phyloP scores from a whole-genome alignment of 2,329 filamentous ascomycete genomes.

The Mariannaea sp. region DNA sequence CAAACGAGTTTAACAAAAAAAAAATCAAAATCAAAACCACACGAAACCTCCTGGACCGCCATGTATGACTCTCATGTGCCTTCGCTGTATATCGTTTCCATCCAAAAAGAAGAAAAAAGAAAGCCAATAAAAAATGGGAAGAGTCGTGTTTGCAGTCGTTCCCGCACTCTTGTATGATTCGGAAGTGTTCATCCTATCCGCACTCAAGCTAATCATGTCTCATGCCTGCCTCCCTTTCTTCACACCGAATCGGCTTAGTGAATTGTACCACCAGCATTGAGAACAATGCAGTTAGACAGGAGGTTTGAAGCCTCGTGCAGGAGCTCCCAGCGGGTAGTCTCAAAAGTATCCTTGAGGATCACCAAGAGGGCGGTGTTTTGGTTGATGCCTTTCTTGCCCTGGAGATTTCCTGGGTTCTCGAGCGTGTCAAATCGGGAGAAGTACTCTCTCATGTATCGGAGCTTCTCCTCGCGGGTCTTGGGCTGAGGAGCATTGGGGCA shows the following conservation, averaged over 20 bases:
- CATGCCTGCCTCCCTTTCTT: background rate
- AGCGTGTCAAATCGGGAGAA: slow-evolving; percentile 74
- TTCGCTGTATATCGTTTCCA: slow-evolving; percentile 15
- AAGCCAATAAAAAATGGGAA: background rate
- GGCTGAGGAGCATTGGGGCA: slow-evolving; percentile 60
- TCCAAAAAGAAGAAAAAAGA: slow-evolving; percentile 4
- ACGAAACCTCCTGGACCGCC: slow-evolving; percentile 11
- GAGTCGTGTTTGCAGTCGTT: slow-evolving; percentile 14
- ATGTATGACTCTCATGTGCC: slow-evolving; percentile 17
- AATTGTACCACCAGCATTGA: slow-evolving; percentile 41
- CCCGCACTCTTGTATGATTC: too few relatives aligned
- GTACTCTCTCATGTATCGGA: slow-evolving; percentile 79
- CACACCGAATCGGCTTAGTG: slow-evolving; percentile 19
- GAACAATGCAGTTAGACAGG: slow-evolving; percentile 76
- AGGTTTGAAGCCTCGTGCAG: slow-evolving; percentile 84
- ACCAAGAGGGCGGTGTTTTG: slow-evolving; percentile 80
- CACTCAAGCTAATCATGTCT: background rate
- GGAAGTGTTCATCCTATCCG: too few relatives aligned
- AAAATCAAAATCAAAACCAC: slow-evolving; percentile 24
- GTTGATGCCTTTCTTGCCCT: slow-evolving; percentile 75
- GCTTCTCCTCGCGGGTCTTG: slow-evolving; percentile 65
- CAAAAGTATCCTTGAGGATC: slow-evolving; percentile 81
- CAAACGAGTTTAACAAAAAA: too few relatives aligned
- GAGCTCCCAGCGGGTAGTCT: slow-evolving; percentile 86
- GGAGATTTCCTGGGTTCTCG: slow-evolving; percentile 76